These are phyloP conservation scores for Pichia sp. DNA, from an alignment of 1,139 yeast genomes.

Conservation along the genomic window DNA sequence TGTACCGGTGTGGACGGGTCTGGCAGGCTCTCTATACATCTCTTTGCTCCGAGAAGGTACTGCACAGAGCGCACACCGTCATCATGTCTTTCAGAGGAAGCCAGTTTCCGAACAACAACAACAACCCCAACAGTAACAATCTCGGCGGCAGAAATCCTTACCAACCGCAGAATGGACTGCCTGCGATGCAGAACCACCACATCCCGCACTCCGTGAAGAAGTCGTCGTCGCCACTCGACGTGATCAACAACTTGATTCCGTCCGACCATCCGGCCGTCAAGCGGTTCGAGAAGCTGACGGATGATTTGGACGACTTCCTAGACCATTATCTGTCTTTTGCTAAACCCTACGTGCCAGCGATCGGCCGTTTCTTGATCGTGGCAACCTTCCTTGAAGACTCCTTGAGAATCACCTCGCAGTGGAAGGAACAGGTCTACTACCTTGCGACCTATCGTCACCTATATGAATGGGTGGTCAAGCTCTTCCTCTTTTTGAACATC, in stretches of 20 bases:
- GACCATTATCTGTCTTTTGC: constrained; percentile 47
- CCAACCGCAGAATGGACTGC: constrained; percentile 1
- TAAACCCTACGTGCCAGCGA: constrained; percentile 74
- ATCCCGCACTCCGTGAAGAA: constrained; percentile 11
- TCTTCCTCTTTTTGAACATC: constrained; percentile 63
- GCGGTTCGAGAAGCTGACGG: constrained; percentile 45
- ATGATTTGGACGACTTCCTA: constrained; percentile 43
- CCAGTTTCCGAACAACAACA: constrained; percentile 12
- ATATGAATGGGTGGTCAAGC: constrained; percentile 73
- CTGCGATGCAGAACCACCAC: constrained; percentile 3
- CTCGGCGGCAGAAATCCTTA: constrained; percentile 1
- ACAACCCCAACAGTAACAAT: constrained; percentile 1
- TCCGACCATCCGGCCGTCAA: constrained; percentile 33
- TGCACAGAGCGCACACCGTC: neutral
- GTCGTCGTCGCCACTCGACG: constrained; percentile 19
- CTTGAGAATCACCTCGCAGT: constrained; percentile 75
- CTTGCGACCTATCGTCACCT: constrained; percentile 74
- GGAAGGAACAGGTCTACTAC: constrained; percentile 88
- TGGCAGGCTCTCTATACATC: neutral
- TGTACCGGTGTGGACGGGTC: neutral
- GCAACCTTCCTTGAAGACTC: constrained; percentile 95
- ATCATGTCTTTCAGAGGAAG: constrained; percentile 18
- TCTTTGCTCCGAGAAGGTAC: neutral
- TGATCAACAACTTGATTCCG: constrained; percentile 28
- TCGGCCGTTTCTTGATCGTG: constrained; percentile 87